These are phyloP conservation scores for Cetradonia linearis DNA, from an alignment of 495 filamentous ascomycete genomes.

Conservation along the genomic window DNA sequence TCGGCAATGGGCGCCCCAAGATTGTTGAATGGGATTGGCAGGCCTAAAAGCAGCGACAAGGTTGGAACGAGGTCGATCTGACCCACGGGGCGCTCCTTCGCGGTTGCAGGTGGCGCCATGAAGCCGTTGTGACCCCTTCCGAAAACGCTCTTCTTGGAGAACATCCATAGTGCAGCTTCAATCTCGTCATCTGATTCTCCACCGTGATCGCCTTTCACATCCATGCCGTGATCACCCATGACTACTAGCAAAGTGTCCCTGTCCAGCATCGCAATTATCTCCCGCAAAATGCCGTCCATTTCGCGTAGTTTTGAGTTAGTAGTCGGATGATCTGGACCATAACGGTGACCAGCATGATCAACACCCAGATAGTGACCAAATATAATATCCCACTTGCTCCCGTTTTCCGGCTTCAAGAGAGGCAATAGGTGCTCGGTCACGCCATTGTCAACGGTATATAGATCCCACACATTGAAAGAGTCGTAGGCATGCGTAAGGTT, in stretches of 20 bases:
- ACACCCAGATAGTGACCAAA: conserved; percentile 92
- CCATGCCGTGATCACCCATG: conserved; percentile 99
- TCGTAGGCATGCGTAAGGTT: conserved; percentile 81
- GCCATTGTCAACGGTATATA: conserved; percentile 94
- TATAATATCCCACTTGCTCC: conserved; percentile 74
- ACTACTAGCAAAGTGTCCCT: conserved; percentile 82
- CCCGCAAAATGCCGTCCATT: conserved; percentile 73
- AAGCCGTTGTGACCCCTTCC: conserved; percentile 58
- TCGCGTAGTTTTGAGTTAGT: conserved; percentile 85
- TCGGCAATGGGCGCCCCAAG: conserved; percentile 92
- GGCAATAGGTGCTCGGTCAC: conserved; percentile 91
- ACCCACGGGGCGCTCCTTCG: conserved; percentile 70
- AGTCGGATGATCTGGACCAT: conserved; percentile 84
- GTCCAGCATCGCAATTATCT: conserved; percentile 62
- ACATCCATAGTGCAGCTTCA: conserved; percentile 96
- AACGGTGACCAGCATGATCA: conserved; percentile 93
- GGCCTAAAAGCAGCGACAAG: conserved; percentile 70
- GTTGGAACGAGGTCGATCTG: conserved; percentile 97
- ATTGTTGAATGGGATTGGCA: conserved; percentile 95
- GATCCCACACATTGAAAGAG: conserved; percentile 96
- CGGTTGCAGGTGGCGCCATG: conserved; percentile 55
- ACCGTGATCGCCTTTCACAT: conserved; percentile 91
- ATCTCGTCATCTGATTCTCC: conserved; percentile 94
- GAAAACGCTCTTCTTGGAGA: conserved; percentile 74
- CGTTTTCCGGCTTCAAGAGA: conserved; percentile 52